Percentiles rank a stretch among this genome's conserved stretches.
Conservation (phyloP, 1,284 basidiomycete species). For the Pascua guehoae region DNA sequence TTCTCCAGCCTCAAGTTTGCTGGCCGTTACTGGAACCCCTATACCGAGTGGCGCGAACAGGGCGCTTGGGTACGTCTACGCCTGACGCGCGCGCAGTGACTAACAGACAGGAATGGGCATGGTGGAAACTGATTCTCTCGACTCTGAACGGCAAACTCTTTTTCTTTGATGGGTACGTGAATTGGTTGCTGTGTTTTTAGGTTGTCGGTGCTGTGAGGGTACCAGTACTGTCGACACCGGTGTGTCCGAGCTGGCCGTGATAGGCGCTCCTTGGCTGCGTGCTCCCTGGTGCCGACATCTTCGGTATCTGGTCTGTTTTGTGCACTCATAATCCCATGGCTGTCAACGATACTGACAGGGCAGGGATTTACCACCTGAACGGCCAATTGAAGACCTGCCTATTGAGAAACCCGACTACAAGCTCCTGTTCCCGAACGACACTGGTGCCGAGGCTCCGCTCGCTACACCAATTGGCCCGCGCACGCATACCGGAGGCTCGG, state of each 20-base stretch:
- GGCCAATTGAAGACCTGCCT: constrained; percentile 42
- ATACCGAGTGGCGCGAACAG: constrained; percentile 54
- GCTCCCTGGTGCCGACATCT: too few species aligned
- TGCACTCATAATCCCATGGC: too few species aligned
- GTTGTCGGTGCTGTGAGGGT: not conserved
- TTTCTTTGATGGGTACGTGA: constrained; percentile 33
- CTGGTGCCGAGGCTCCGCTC: too few species aligned
- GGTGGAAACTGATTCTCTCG: constrained; percentile 43
- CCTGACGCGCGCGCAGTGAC: not conserved
- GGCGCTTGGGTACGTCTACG: constrained; percentile 46
- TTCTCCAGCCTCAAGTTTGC: constrained; percentile 41
- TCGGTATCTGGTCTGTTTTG: too few species aligned
- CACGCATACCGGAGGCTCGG: constrained; percentile 21
- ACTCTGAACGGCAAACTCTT: constrained; percentile 45
- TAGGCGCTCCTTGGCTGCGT: too few species aligned
- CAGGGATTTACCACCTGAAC: constrained; percentile 35
- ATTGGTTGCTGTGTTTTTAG: not conserved
- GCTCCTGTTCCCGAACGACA: constrained; percentile 25
- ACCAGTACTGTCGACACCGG: not conserved
- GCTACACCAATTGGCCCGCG: not conserved
- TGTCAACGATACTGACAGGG: too few species aligned
- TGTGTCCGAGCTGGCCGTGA: too few species aligned
- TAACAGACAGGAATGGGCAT: constrained; percentile 40
- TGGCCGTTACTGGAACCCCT: constrained; percentile 50
- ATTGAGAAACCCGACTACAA: constrained; percentile 40